Base-by-base conservation (phyloP, 2,329 filamentous ascomycete genomes). In the Lasiodiplodia citricola region DNA sequence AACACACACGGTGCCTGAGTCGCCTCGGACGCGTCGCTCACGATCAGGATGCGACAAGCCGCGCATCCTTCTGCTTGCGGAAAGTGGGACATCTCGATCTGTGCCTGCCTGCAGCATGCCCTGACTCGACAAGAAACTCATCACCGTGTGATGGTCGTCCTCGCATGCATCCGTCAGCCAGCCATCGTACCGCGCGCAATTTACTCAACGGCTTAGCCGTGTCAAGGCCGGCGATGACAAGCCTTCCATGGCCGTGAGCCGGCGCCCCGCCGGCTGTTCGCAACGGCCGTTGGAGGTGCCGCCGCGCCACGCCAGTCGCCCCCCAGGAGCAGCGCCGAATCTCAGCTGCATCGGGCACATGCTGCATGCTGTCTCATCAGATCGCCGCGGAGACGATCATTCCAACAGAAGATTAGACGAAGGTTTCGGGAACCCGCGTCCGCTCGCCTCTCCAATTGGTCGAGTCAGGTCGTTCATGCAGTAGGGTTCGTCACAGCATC, bases 331-430 rank as follows among this genome's bases (percentile, higher is more conserved):
- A 16, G 23, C 16, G 11, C 11, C 11, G 18, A 16, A 11, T 54
- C 18, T 44, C 56, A 31, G 25, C 25, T n/a, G 41, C 41, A 44
- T 35, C 44, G 58, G 23, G 25, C 6, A n/a, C 25, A 7, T 25
- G 21, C 35, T 58, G 55, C 55, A 38, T 38, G 31, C 31, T 35
- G 31, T 35, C 31, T 35, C 31, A 50, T 18, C 23, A 51, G 58
- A 52, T 51, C 28, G 60, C 13, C 44, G 47, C 60, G 23, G 60
- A 38, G 60, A 31, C 44, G 60, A 64, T 64, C 60, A 38, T n/a
- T 64, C 6, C 31, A 47, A 21, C 28, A 63, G 44, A 64, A 38
- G n/a, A 23, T 8, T 52, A 10, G 47, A 18, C 47, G 44, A 64
- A 52, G 60, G 60, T 64, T 64, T 64, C 60, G 60, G 47, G 60